Percentiles rank a stretch among this genome's conserved stretches.
phyloP scores from a whole-genome alignment of 495 filamentous ascomycete genomes.

The Pseudomonodictys pantanalensis region DNA sequence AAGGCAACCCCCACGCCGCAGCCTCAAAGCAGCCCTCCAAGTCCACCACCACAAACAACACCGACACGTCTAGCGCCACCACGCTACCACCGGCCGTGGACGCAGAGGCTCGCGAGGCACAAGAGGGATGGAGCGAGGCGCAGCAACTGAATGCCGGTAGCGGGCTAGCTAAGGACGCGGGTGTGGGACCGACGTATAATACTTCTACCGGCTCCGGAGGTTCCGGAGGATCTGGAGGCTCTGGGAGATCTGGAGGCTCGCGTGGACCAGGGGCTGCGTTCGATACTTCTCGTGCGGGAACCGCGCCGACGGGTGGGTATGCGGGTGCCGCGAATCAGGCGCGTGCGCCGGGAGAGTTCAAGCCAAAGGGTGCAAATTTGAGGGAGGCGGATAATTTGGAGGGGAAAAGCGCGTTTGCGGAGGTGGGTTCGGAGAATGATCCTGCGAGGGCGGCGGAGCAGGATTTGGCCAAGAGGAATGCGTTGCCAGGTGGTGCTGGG shows the following conservation, averaged over 20 bases:
- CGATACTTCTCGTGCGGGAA: slow-evolving; percentile 32
- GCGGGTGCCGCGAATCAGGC: slow-evolving; percentile 34
- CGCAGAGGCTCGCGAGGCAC: slow-evolving; percentile 49
- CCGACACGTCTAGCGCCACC: slow-evolving; percentile 53
- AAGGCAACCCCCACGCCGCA: slow-evolving; percentile 50
- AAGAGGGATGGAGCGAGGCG: slow-evolving; percentile 41
- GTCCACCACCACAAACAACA: slow-evolving; percentile 56
- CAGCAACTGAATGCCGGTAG: slow-evolving; percentile 27
- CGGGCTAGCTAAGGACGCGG: slow-evolving; percentile 40
- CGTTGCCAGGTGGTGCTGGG: slow-evolving; percentile 42
- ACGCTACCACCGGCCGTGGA: slow-evolving; percentile 51
- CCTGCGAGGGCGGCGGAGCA: slow-evolving; percentile 56
- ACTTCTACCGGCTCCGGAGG: background rate
- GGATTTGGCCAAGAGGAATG: slow-evolving; percentile 46
- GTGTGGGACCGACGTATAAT: slow-evolving; percentile 49
- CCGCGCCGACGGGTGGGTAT: slow-evolving; percentile 48
- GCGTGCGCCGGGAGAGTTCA: slow-evolving; percentile 25
- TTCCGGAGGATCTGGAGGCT: slow-evolving; percentile 28
- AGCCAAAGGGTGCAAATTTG: slow-evolving; percentile 57
- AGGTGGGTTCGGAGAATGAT: slow-evolving; percentile 61
- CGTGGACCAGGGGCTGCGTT: background rate
- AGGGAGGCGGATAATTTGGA: slow-evolving; percentile 52
- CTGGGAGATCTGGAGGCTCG: slow-evolving; percentile 30
- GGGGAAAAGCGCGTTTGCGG: slow-evolving; percentile 55
- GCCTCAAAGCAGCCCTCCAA: slow-evolving; percentile 48